Percentiles rank a stretch among this genome's conserved stretches.
Conservation (phyloP, 805 yeast genomes). For the Myxozyma vanderwaltii region DNA sequence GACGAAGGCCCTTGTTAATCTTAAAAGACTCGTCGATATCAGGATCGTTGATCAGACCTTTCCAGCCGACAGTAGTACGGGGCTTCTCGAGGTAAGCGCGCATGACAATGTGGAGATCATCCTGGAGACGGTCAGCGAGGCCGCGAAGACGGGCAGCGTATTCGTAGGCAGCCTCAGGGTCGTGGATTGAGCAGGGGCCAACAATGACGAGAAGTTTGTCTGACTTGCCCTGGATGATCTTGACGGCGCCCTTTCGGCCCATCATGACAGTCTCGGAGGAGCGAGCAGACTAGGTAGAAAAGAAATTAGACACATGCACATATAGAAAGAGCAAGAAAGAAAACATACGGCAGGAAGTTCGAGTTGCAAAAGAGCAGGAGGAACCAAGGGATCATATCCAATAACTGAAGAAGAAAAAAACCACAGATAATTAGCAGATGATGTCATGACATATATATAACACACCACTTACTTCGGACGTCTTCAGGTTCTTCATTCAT, state of each 20-base stretch:
- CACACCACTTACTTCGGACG: conserved; percentile 30
- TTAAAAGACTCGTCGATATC: conserved; percentile 89
- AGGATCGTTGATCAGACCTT: conserved; percentile 96
- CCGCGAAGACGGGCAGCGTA: conserved; percentile 72
- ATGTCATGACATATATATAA: no score
- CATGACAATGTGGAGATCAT: conserved; percentile 85
- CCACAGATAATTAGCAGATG: no score
- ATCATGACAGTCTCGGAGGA: conserved; percentile 57
- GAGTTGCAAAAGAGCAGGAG: conserved; percentile 87
- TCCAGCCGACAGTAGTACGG: conserved; percentile 99
- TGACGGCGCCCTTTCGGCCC: conserved; percentile 79
- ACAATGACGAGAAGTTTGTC: conserved; percentile 86
- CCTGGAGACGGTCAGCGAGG: conserved; percentile 67
- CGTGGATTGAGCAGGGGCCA: conserved; percentile 98
- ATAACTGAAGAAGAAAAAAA: conserved; percentile 8
- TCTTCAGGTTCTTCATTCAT: conserved; percentile 36
- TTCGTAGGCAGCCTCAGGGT: conserved; percentile 83
- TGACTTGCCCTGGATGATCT: conserved; percentile 70
- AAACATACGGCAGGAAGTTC: conserved; percentile 59
- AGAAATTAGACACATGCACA: background rate
- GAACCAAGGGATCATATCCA: conserved; percentile 91
- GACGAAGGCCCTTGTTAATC: conserved; percentile 89
- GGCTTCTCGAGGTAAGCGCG: conserved; percentile 98
- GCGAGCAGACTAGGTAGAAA: conserved; percentile 12
- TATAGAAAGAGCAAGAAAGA: no score